These are phyloP conservation scores for Trichoderma asperelloides DNA, from an alignment of 495 filamentous ascomycete species.

Conservation along the genomic window DNA sequence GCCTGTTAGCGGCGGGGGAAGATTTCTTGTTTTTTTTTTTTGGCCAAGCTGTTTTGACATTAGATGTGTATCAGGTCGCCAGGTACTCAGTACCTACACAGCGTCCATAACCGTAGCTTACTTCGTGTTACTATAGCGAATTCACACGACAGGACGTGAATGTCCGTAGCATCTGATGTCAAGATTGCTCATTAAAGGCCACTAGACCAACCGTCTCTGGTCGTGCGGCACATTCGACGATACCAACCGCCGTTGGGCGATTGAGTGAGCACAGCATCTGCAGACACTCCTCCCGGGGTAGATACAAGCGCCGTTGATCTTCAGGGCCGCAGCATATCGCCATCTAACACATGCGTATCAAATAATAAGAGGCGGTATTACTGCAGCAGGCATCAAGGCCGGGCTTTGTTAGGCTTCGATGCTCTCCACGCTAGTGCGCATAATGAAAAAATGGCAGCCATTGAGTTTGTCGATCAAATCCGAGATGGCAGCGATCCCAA, in stretches of 20 bases:
- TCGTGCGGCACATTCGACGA: no score
- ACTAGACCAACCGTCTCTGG: no score
- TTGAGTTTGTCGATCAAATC: not conserved
- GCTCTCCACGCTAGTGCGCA: not conserved
- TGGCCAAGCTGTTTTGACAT: no score
- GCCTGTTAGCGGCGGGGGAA: no score
- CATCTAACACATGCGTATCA: not conserved
- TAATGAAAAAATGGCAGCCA: not conserved
- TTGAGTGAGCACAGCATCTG: not conserved
- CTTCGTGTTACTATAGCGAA: no score
- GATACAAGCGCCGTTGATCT: not conserved
- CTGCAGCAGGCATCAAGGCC: no score
- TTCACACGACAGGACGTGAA: not conserved
- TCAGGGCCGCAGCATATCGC: not conserved
- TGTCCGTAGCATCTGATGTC: not conserved
- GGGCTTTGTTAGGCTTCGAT: not conserved
- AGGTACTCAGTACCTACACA: not conserved
- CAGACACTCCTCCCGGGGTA: not conserved
- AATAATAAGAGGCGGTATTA: no score
- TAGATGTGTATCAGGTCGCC: not conserved
- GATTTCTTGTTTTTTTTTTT: no score
- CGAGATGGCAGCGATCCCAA: not conserved
- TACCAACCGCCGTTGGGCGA: not conserved
- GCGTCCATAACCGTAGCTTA: no score
- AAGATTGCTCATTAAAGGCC: no score